phyloP scores from a whole-genome alignment of 306 rosid species.

The Dalbergia cultrata region DNA sequence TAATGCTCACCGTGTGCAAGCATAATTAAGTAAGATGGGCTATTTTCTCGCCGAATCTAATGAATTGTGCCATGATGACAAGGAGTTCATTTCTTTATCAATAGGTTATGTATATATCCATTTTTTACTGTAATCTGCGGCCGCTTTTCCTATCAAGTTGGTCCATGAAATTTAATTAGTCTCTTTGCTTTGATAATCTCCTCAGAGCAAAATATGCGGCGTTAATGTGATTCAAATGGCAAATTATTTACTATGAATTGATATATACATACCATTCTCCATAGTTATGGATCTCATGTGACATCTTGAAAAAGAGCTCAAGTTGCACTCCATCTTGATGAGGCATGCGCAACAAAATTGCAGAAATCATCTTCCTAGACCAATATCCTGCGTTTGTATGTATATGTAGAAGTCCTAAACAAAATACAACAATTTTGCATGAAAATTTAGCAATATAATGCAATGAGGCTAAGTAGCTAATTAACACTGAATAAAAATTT shows the following conservation, averaged over 20 bases:
- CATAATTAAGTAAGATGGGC: not conserved
- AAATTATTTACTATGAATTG: not conserved
- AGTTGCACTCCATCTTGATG: slow-evolving; percentile 92
- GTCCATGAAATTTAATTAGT: slow-evolving; percentile 27
- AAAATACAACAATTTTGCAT: too few relatives aligned
- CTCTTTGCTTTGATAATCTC: slow-evolving; percentile 21
- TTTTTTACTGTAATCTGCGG: slow-evolving; percentile 94
- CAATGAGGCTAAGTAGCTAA: too few relatives aligned
- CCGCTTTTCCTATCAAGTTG: slow-evolving; percentile 98
- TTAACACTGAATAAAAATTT: too few relatives aligned
- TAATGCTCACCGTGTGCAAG: slow-evolving; percentile 1
- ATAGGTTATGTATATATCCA: slow-evolving; percentile 94
- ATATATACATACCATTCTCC: slow-evolving; percentile 81
- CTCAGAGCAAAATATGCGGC: not conserved
- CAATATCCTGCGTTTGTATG: slow-evolving; percentile 71
- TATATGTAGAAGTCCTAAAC: not conserved
- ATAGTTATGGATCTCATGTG: slow-evolving; percentile 98
- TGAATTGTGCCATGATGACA: slow-evolving; percentile 96
- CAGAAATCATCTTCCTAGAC: slow-evolving; percentile 99
- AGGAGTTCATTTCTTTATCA: slow-evolving; percentile 90
- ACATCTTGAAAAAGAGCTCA: slow-evolving; percentile 99
- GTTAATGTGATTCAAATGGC: not conserved
- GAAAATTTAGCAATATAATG: too few relatives aligned
- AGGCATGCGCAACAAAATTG: slow-evolving; percentile 71
- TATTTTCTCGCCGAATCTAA: slow-evolving; percentile 73